Evolutionary conservation across 495 filamentous ascomycete genomes (phyloP).

Genomic region (Penicillium waksmanii): DNA sequence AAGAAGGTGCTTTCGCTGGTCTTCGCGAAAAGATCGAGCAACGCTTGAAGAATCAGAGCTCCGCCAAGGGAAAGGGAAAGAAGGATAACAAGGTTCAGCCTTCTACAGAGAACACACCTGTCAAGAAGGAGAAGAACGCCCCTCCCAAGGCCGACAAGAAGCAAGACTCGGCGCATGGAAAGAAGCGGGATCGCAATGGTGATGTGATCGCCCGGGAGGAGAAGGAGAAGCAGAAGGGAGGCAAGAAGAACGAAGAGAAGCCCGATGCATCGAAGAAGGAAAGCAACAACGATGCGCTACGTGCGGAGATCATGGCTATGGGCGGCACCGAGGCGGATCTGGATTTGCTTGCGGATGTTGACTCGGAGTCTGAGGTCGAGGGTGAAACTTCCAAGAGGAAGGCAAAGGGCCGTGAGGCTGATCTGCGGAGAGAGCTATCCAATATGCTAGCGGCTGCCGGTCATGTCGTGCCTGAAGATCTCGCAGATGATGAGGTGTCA

Average conservation of each 20-base stretch:
- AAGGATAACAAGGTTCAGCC: slow-evolving; percentile 36
- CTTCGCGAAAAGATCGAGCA: slow-evolving; percentile 68
- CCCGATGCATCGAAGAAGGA: slow-evolving; percentile 21
- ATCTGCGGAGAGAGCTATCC: slow-evolving; percentile 46
- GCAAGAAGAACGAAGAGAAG: slow-evolving; percentile 31
- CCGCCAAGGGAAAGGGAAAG: slow-evolving; percentile 50
- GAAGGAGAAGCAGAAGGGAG: slow-evolving; percentile 21
- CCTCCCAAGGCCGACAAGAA: slow-evolving; percentile 33
- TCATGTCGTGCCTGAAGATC: slow-evolving; percentile 46
- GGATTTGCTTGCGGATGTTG: slow-evolving; percentile 62
- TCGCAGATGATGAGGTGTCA: slow-evolving; percentile 50
- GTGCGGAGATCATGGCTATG: slow-evolving; percentile 74
- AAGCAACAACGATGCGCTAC: slow-evolving; percentile 46
- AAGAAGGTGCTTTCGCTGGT: slow-evolving; percentile 63
- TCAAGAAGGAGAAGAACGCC: slow-evolving; percentile 34
- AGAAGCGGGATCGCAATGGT: slow-evolving; percentile 56
- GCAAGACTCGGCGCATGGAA: slow-evolving; percentile 39
- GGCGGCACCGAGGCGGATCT: slow-evolving; percentile 79
- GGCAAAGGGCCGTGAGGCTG: slow-evolving; percentile 33
- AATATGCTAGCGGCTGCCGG: slow-evolving; percentile 49
- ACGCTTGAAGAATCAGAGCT: slow-evolving; percentile 50
- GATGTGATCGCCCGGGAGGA: slow-evolving; percentile 48
- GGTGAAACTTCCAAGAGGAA: slow-evolving; percentile 32
- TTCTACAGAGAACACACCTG: slow-evolving; percentile 19
- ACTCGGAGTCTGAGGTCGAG: slow-evolving; percentile 65